A percentile compares a stretch with the other conserved stretches of the same genome.
Evolutionary conservation across 352 stramenopile genomes (phyloP).

Genomic region (Phytophthora crassamura): DNA sequence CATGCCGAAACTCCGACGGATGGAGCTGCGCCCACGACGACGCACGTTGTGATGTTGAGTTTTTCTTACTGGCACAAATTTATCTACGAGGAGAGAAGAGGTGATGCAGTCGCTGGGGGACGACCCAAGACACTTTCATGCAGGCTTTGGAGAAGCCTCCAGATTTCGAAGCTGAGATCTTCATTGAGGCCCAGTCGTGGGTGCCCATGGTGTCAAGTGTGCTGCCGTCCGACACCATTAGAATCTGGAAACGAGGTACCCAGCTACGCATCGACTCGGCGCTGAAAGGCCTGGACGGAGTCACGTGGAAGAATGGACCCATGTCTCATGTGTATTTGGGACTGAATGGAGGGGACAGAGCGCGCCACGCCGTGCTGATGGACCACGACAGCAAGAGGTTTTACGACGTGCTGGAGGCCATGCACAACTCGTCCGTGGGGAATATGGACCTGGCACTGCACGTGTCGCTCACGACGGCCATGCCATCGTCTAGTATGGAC

Average conservation of each 20-base stretch:
- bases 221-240: conserved; percentile 77
- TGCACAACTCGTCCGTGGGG: conserved; percentile 59
- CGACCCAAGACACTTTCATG: conserved; percentile 63
- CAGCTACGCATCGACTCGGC: conserved; percentile 74
- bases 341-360: conserved; percentile 24
- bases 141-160: conserved; percentile 69
- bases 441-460: conserved; percentile 81
- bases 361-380: conserved; percentile 61
- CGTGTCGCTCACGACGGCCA: conserved; percentile 72
- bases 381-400: conserved; percentile 65
- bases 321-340: conserved; percentile 81
- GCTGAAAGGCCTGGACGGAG: conserved; percentile 77
- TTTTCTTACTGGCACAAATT: conserved; percentile 68
- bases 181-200: conserved; percentile 82
- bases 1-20: conserved; percentile 48
- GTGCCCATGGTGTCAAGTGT: conserved; percentile 82
- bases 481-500: conserved; percentile 68
- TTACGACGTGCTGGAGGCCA: conserved; percentile 71
- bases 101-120: conserved; percentile 52
- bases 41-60: conserved; percentile 78
- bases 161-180: conserved; percentile 85
- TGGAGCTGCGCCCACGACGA: conserved; percentile 85
- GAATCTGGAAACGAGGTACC: conserved; percentile 73
- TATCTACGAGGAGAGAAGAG: conserved; percentile 70
- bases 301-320: conserved; percentile 77